Evolutionary conservation across 352 stramenopile genomes (phyloP), one percentile per base, ranked within the genome.

Genomic region (Phytophthora pluvialis): DNA sequence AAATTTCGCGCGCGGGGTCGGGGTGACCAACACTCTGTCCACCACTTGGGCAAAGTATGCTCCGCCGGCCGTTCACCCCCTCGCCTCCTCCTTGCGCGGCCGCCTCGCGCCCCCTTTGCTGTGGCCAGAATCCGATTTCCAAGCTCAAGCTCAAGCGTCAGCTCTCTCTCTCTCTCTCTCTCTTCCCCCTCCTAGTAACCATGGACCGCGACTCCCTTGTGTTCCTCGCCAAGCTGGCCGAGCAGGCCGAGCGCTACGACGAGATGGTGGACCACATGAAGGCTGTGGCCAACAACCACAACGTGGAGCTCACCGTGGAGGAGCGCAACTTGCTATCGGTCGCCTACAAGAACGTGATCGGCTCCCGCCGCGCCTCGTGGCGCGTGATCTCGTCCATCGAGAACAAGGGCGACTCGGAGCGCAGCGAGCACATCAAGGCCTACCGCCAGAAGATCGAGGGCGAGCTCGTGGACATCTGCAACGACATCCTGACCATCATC

Each of bases 371-470:
- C 79, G 98, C 97, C 44, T 99, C 96, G 33, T 99, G 98, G 98
- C 95, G 98, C 65, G 97, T 99, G 46, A 98, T 99, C 64, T 99
- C 95, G 75, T 98, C 91, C 64, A 99, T 99, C 62, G 97, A 99
- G 80, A 94, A 98, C 80, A 99, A 99, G 92, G 96, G 95, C 59
- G 93, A 99, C 77, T 86, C 82, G 64, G 95, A 99, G 74, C 81
- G 78, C 60, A 83, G 79, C 52, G 77, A 89, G 71, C 73, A 83
- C 70, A 90, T 94, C 72, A 92, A 91, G 78, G 84, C 97, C 60
- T 99, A 99, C 89, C 98, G 98, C 70, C 82, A 90, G 60, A 99
- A 99, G 88, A 98, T 98, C 64, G 95, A 98, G 78, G 70, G 84
- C 51, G 97, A 99, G 77, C 89, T 99, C 21, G 92, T 97, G 31